A percentile compares a stretch with the other conserved stretches of the same genome.
Conservation (phyloP, 2,329 filamentous ascomycete genomes). For the Cryphonectria japonica region DNA sequence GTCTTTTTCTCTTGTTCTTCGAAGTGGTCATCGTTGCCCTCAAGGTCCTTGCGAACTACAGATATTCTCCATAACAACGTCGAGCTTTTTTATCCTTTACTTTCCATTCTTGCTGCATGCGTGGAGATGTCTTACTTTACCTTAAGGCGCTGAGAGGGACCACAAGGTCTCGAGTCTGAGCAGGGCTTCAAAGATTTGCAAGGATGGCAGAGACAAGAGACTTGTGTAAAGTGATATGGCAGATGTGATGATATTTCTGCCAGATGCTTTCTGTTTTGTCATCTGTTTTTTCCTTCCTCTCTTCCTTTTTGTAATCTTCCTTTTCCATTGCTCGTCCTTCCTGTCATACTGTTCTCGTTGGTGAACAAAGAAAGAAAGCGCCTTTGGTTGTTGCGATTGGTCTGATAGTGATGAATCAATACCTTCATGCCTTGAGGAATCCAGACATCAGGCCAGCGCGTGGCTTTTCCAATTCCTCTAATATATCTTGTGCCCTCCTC, state of each 20-base stretch:
- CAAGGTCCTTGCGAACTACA: no score
- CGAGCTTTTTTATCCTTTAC: no score
- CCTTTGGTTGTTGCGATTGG: no score
- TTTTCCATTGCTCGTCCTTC: not conserved
- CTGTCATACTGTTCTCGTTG: not conserved
- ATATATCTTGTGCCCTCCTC: constrained; percentile 54
- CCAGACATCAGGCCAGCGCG: constrained; percentile 11
- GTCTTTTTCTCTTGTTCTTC: no score
- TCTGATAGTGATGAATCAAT: not conserved
- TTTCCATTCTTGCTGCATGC: no score
- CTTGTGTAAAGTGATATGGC: not conserved
- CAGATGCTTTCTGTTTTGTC: not conserved
- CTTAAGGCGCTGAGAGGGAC: not conserved
- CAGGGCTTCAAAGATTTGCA: not conserved
- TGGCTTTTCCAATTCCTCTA: constrained; percentile 49
- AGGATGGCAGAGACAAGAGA: not conserved
- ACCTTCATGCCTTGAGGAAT: constrained; percentile 29
- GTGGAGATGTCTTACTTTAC: not conserved
- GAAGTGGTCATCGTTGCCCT: no score
- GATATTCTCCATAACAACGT: no score
- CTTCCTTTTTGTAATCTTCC: not conserved
- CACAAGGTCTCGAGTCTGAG: not conserved
- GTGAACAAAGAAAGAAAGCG: not conserved
- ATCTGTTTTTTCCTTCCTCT: no score
- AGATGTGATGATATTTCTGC: not conserved